Evolutionary conservation across 2,329 filamentous ascomycete species (phyloP), one percentile per base, ranked within the genome.

Genomic region (Pseudocercospora eumusae): DNA sequence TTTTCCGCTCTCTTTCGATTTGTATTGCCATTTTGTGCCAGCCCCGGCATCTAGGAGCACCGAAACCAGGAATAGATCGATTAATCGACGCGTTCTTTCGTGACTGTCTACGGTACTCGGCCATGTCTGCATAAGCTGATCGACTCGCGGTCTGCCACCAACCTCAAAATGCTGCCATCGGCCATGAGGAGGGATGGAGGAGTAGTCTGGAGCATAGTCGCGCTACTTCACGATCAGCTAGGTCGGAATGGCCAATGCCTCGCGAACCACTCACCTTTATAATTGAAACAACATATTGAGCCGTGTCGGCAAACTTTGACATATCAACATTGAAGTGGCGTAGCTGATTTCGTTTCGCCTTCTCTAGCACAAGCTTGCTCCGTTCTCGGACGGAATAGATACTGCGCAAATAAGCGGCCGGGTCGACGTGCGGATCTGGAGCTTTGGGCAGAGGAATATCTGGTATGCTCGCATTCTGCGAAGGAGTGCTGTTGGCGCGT

Each of bases 301-400:
- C 91, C 0, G 93, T 93, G 67, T 93, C 90, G 50, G 83, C 78
- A 75, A 96, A 93, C 77, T 93, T 96, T 77, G 77, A 78, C 83
- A 93, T 86, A 76, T 97, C 93, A 53, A 96, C 92, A 67, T 91
- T 88, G 71, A 97, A 97, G 75, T 97, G 93, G 69, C 85, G 86
- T 64, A 96, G 83, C 69, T 90, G 83, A 73, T 96, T 91, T 67
- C 82, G 83, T 71, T 90, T 82, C 9, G 92, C 91, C 80, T 90
- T 93, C 66, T 90, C 85, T 64, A 91, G 83, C 57, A 96, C 82
- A 67, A 93, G 79, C 70, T 80, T 85, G 73, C 86, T 89, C 66
- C 92, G 82, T 71, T 97, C 92, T 65, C 95, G 85, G 25, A 99
- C 92, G 27, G 95, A 87, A 71, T 91, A 87, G 72, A 98, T 86